A percentile compares a stretch with the other conserved stretches of the same genome.
Conservation (phyloP, 2,329 filamentous ascomycete species). For the Diaporthe ampelina region DNA sequence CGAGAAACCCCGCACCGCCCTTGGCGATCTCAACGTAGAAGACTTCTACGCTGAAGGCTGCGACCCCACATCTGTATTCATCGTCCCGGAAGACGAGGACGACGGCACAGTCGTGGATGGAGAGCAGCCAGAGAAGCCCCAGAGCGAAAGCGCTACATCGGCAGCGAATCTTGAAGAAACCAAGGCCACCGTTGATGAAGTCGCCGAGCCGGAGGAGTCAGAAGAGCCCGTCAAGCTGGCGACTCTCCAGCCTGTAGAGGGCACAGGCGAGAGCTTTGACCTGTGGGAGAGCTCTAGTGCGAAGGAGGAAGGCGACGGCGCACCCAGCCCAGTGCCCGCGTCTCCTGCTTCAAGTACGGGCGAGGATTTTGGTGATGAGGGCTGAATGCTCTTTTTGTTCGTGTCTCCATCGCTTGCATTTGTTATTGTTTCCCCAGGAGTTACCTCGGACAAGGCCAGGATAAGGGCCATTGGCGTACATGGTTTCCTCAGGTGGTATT, state of each 20-base stretch:
- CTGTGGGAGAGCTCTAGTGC: slow-evolving; percentile 80
- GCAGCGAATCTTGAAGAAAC: slow-evolving; percentile 49
- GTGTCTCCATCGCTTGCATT: not conserved
- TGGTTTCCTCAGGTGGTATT: slow-evolving; percentile 1
- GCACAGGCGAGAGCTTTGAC: slow-evolving; percentile 72
- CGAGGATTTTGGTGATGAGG: slow-evolving; percentile 27
- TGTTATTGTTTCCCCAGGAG: slow-evolving; percentile 13
- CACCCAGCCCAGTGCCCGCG: slow-evolving; percentile 35
- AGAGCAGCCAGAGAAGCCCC: slow-evolving; percentile 24
- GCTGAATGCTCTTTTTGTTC: not conserved
- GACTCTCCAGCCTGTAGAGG: slow-evolving; percentile 68
- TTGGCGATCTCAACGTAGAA: slow-evolving; percentile 76
- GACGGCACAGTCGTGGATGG: slow-evolving; percentile 50
- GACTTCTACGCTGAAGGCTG: slow-evolving; percentile 78
- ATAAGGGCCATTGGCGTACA: not conserved
- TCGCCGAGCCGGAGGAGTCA: not conserved
- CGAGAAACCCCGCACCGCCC: slow-evolving; percentile 74
- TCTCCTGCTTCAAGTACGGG: slow-evolving; percentile 35
- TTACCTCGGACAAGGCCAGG: slow-evolving; percentile 4
- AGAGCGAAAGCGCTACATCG: slow-evolving; percentile 43
- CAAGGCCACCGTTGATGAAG: slow-evolving; percentile 43
- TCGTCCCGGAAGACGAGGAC: slow-evolving; percentile 74
- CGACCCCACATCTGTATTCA: slow-evolving; percentile 71
- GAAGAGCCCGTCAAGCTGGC: slow-evolving; percentile 56
- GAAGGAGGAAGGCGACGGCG: slow-evolving; percentile 65